phyloP scores from a whole-genome alignment of 208 protist species.

The Blastocrithidia nonstop region DNA sequence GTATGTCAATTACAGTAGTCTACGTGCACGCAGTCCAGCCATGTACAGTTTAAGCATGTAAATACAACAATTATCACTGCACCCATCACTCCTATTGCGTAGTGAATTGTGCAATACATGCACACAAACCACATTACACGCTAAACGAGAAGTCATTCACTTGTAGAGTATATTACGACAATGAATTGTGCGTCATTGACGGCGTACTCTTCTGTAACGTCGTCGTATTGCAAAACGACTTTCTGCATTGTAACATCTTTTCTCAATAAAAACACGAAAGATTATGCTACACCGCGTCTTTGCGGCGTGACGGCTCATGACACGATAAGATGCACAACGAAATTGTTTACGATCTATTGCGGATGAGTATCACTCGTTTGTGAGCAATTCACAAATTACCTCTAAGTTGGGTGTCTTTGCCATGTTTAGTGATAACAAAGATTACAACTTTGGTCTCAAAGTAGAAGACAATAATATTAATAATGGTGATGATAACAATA shows the following conservation, averaged over 20 bases:
- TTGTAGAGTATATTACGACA: slow-evolving; percentile 40
- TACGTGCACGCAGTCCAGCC: slow-evolving; percentile 18
- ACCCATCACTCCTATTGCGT: slow-evolving; percentile 24
- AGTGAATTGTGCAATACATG: slow-evolving; percentile 7
- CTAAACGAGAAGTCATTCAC: slow-evolving; percentile 38
- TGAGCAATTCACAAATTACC: slow-evolving; percentile 21
- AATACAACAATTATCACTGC: slow-evolving; percentile 33
- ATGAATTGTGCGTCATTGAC: slow-evolving; percentile 63
- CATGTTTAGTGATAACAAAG: slow-evolving; percentile 4
- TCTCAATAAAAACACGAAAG: slow-evolving; percentile 12
- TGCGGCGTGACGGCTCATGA: slow-evolving; percentile 24
- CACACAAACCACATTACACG: slow-evolving; percentile 14
- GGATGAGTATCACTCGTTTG: slow-evolving; percentile 30
- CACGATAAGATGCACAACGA: slow-evolving; percentile 13
- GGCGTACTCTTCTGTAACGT: slow-evolving; percentile 10
- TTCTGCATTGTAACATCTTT: neutral
- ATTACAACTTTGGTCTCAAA: too few species aligned
- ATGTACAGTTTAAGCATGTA: slow-evolving; percentile 51
- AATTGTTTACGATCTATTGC: slow-evolving; percentile 17
- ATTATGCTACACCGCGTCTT: slow-evolving; percentile 23
- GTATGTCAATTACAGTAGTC: slow-evolving; percentile 38
- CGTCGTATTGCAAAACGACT: slow-evolving; percentile 7
- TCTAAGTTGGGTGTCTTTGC: slow-evolving; percentile 13
- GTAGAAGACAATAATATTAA: too few species aligned
- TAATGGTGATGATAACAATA: neutral